phyloP scores from a whole-genome alignment of 768 basidiomycete genomes.

The Gautieria morchelliformis region DNA sequence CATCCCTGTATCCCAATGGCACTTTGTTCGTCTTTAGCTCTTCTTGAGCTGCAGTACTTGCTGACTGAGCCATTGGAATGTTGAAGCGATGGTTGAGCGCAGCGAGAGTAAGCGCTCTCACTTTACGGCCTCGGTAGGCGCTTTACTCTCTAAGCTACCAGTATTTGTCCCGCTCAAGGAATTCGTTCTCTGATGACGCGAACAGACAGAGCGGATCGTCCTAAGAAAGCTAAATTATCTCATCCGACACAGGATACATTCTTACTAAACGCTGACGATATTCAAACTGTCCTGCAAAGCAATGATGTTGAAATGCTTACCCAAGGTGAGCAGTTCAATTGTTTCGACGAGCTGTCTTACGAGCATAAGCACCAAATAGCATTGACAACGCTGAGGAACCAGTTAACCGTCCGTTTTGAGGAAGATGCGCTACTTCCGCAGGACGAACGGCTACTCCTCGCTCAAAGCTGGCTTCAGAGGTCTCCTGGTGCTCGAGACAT shows the following conservation, averaged over 20 bases:
- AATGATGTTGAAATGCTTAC: slow-evolving; percentile 13
- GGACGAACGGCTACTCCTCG: slow-evolving; percentile 52
- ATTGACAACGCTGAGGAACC: slow-evolving; percentile 51
- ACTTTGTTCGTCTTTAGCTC: slow-evolving; percentile 69
- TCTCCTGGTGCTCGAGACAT: slow-evolving; percentile 50
- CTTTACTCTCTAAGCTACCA: too few relatives aligned
- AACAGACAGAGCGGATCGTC: too few relatives aligned
- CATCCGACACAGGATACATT: too few relatives aligned
- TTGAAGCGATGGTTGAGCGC: too few relatives aligned
- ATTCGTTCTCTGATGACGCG: too few relatives aligned
- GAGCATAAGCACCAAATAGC: slow-evolving; percentile 17
- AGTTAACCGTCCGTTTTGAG: slow-evolving; percentile 40
- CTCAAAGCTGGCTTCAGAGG: slow-evolving; percentile 51
- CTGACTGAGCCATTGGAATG: slow-evolving; percentile 38
- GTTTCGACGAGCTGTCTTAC: not conserved
- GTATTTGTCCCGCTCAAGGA: too few relatives aligned
- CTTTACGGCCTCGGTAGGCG: too few relatives aligned
- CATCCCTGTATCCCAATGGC: slow-evolving; percentile 80
- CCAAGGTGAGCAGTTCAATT: slow-evolving; percentile 14
- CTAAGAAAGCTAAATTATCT: too few relatives aligned
- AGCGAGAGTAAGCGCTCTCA: too few relatives aligned
- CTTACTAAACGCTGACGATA: slow-evolving; percentile 18
- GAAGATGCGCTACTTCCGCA: slow-evolving; percentile 41
- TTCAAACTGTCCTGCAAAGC: slow-evolving; percentile 14
- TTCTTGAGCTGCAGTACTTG: slow-evolving; percentile 73